Evolutionary conservation across 129 eudicot species (phyloP).

Genomic region (Apium graveolens): DNA sequence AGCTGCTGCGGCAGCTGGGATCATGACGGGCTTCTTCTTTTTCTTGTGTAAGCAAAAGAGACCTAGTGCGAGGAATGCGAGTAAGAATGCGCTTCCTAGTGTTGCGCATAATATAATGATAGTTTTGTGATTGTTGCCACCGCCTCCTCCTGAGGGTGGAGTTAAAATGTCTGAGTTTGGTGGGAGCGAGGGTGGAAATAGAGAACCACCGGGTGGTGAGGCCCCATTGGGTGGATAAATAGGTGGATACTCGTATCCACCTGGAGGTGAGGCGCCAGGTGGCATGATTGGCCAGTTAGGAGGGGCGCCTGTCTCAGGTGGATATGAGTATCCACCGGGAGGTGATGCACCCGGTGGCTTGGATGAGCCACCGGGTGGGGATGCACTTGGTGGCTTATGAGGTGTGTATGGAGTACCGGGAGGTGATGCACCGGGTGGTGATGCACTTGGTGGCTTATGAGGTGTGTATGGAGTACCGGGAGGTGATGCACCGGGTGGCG

Average conservation of each 20-base stretch:
- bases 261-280: not conserved
- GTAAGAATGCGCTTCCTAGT: constrained; percentile 58
- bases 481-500: too few species aligned
- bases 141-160: constrained; percentile 43
- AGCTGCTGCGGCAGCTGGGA: constrained; percentile 37
- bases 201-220: constrained; percentile 12
- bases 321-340: not conserved
- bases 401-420: too few species aligned
- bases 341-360: constrained; percentile 12
- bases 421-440: too few species aligned
- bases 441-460: too few species aligned
- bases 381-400: too few species aligned
- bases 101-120: constrained; percentile 61
- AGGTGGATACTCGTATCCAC: not conserved
- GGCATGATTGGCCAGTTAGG: constrained; percentile 35
- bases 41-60: constrained; percentile 65
- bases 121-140: constrained; percentile 46
- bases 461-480: too few species aligned
- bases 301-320: not conserved
- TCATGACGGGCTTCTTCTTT: constrained; percentile 53
- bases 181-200: constrained; percentile 29
- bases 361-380: not conserved
- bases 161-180: constrained; percentile 36
- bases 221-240: constrained; percentile 22
- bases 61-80: constrained; percentile 65